A percentile compares a stretch with the other conserved stretches of the same genome.
phyloP scores from a whole-genome alignment of 768 basidiomycete genomes.

The Suillus spraguei region DNA sequence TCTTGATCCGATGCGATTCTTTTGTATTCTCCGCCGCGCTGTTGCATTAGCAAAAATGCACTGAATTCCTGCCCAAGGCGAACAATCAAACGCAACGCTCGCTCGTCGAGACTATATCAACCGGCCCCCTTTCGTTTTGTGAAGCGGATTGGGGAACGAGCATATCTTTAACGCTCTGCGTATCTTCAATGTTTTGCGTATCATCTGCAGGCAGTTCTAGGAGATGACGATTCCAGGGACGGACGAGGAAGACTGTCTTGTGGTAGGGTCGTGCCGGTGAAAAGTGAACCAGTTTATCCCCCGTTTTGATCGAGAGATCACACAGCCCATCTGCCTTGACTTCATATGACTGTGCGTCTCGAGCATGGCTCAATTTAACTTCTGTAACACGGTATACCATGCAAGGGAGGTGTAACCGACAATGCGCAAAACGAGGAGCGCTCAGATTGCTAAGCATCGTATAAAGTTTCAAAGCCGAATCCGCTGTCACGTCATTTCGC shows the following conservation, averaged over 20 bases:
- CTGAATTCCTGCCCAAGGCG: not conserved
- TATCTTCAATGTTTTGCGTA: not conserved
- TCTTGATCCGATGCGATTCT: conserved; percentile 1
- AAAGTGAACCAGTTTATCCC: not conserved
- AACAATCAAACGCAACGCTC: not conserved
- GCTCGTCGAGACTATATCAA: not conserved
- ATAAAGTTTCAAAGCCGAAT: not conserved
- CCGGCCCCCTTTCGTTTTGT: not conserved
- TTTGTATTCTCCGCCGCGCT: not conserved
- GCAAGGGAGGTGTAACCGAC: not conserved
- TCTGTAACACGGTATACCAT: not conserved
- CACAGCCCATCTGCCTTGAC: not conserved
- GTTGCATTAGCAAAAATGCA: not conserved
- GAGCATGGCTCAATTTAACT: not conserved
- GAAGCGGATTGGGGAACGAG: not conserved
- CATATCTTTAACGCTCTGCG: not conserved
- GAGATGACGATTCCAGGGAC: not conserved
- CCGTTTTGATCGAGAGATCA: not conserved
- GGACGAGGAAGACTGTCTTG: not conserved
- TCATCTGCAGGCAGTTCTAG: not conserved
- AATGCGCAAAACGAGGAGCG: not conserved
- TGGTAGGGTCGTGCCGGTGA: not conserved
- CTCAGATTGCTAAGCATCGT: not conserved
- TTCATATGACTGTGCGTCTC: not conserved
- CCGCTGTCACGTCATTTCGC: not conserved